Percentiles rank a stretch among this genome's conserved stretches.
phyloP scores from a whole-genome alignment of 139 green algal species.

The Mychonastes homosphaera region DNA sequence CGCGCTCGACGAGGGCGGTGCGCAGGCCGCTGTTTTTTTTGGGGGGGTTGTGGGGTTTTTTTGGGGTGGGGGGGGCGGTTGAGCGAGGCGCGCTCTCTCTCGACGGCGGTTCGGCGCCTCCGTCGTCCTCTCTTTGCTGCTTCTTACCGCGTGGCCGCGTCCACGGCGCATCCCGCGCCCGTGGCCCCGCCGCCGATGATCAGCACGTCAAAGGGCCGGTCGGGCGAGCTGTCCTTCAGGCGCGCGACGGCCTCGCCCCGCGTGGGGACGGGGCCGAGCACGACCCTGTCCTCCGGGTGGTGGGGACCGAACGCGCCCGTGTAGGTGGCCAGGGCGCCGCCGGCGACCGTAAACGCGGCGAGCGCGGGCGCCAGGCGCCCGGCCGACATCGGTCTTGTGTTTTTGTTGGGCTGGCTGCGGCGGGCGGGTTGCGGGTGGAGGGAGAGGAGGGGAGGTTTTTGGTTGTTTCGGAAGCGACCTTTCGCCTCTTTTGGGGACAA shows the following conservation, averaged over 20 bases:
- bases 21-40: slow-evolving; percentile 50
- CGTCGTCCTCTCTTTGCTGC: neutral
- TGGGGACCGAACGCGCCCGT: too few species aligned
- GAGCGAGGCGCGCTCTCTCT: neutral
- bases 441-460: too few species aligned
- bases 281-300: neutral
- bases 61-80: neutral
- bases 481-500: too few species aligned
- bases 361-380: too few species aligned
- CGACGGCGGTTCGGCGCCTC: neutral
- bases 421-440: too few species aligned
- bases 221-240: slow-evolving; percentile 23
- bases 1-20: slow-evolving; percentile 78
- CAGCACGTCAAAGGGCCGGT: slow-evolving; percentile 71
- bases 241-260: slow-evolving; percentile 29
- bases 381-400: too few species aligned
- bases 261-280: slow-evolving; percentile 21
- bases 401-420: too few species aligned
- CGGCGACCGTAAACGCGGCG: too few species aligned
- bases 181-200: slow-evolving; percentile 95
- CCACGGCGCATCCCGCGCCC: slow-evolving; percentile 77
- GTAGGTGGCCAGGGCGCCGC: too few species aligned
- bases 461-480: too few species aligned
- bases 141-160: slow-evolving; percentile 72
- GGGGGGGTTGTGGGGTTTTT: neutral